These are phyloP conservation scores for Quercus bicolor DNA, from an alignment of 306 rosid genomes.

Conservation along the genomic window DNA sequence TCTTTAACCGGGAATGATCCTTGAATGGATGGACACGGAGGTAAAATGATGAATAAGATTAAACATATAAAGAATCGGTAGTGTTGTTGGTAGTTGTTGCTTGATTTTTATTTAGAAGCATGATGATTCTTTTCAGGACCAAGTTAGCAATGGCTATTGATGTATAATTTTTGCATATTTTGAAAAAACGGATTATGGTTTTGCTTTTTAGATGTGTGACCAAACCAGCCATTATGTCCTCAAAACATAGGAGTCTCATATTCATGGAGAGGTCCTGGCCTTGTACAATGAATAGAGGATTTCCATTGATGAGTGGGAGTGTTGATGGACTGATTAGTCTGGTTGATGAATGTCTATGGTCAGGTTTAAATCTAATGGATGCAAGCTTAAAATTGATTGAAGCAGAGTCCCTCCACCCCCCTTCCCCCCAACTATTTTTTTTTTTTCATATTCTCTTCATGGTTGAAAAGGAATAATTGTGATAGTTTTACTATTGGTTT, in stretches of 20 bases:
- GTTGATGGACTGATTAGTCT: slow-evolving; percentile 5
- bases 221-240: neutral
- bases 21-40: neutral
- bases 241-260: neutral
- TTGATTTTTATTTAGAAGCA: neutral
- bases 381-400: slow-evolving; percentile 23
- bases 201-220: neutral
- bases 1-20: neutral
- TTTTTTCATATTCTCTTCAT: neutral
- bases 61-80: neutral
- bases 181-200: neutral
- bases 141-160: neutral
- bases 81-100: neutral
- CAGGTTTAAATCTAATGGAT: slow-evolving; percentile 21
- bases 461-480: neutral
- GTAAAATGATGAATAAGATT: neutral
- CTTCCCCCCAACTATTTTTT: no score
- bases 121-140: neutral
- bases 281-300: neutral
- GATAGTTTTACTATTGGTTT: no score
- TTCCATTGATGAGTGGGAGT: slow-evolving; percentile 8
- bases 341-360: slow-evolving; percentile 13
- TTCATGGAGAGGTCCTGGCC: neutral
- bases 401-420: slow-evolving; percentile 11
- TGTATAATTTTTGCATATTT: neutral